Evolutionary conservation across 306 rosid species (phyloP), one percentile per base, ranked within the genome.

Genomic region (Prunus salicina): DNA sequence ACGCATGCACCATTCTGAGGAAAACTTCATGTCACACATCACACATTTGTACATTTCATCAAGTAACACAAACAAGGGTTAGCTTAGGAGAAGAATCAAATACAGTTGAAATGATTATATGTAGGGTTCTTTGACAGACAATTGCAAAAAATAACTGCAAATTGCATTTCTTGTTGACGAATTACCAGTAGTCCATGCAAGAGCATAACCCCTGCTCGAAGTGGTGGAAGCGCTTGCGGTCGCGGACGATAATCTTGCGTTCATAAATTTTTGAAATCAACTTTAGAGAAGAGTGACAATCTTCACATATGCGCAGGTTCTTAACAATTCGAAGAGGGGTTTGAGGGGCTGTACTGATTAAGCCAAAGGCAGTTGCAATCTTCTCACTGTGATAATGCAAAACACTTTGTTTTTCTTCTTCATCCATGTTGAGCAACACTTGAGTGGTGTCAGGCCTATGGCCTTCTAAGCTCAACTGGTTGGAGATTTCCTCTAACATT

Each of bases 101-200:
- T 15, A 22, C 67, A 57, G 38, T 58, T 57, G 6, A 41, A 72
- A 16, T 38, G 76, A 22, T 57, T 41, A 12, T 41, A 12, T 3
- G 47, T 2, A 41, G 38, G 27, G 65, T 22, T 50, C 56, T 45
- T 47, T 67, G 56, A 45, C 22, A 69, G 55, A 45, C 38, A 50
- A 49, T 49, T 27, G 41, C 58, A 24, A 52, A 52, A 19, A 22
- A 64, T 27, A 12, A 12, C 25, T 62, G 61, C 51, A 45, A 43
- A 30, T 28, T 60, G 12, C 12, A 43, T 4, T 30, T 38, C 58
- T 15, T 8, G 27, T 71, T 53, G 61, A 76, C 72, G 73, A 67
- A 63, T 84, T 87, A 91, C 98, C 98, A 93, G 82, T 84, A 91
- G 63, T 91, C 97, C 91, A 76, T 83, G 81, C 97, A 93, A 76